Percentiles rank a stretch among this genome's conserved stretches.
Evolutionary conservation across 495 filamentous ascomycete genomes (phyloP).

Genomic region (Penicillium steckii): DNA sequence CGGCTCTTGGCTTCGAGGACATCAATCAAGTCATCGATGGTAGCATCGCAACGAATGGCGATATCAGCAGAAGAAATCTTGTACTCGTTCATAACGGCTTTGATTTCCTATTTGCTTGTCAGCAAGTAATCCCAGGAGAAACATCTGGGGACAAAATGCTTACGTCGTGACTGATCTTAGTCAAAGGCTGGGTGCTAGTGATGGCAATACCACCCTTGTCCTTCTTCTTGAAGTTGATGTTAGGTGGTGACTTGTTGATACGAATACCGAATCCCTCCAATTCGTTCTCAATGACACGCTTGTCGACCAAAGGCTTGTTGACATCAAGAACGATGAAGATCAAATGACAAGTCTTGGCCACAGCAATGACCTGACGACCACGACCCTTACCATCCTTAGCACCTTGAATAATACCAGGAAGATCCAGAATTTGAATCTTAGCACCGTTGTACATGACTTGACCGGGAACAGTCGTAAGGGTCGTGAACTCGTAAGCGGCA

Average conservation of each 20-base stretch:
- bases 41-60: slow-evolving; percentile 94
- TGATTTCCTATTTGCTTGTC: slow-evolving; percentile 67
- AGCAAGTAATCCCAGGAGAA: background rate
- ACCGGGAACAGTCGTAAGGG: slow-evolving; percentile 93
- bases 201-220: slow-evolving; percentile 97
- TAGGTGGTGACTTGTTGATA: slow-evolving; percentile 95
- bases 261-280: slow-evolving; percentile 96
- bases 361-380: slow-evolving; percentile 97
- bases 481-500: slow-evolving; percentile 98
- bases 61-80: slow-evolving; percentile 97
- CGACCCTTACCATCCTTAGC: slow-evolving; percentile 98
- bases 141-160: slow-evolving; percentile 11
- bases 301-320: slow-evolving; percentile 97
- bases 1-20: slow-evolving; percentile 92
- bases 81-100: slow-evolving; percentile 96
- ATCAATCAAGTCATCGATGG: slow-evolving; percentile 90
- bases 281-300: slow-evolving; percentile 94
- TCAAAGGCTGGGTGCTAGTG: slow-evolving; percentile 86
- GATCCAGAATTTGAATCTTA: slow-evolving; percentile 97
- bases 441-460: slow-evolving; percentile 97
- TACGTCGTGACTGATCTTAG: slow-evolving; percentile 86
- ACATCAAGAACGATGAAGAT: slow-evolving; percentile 99
- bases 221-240: slow-evolving; percentile 98
- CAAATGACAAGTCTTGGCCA: slow-evolving; percentile 96
- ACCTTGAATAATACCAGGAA: slow-evolving; percentile 97